Base-by-base conservation (phyloP, 805 yeast species). In the Cephaloascus albidus region DNA sequence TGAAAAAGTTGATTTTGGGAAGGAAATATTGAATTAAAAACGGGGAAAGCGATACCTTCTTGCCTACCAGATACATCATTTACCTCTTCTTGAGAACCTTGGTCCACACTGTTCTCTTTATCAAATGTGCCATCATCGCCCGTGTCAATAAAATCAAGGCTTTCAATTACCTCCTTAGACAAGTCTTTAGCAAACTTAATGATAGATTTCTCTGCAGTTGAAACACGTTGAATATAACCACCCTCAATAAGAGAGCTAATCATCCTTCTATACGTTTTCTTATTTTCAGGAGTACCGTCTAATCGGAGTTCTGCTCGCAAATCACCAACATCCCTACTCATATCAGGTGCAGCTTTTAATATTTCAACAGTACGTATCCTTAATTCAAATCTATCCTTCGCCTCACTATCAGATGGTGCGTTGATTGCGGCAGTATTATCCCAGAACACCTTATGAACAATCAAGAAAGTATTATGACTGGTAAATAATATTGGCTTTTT, bases 1-100 rank as follows among this genome's bases (percentile, higher is more conserved):
- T 75, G 76, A 50, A 63, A 76, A 0, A 85, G 56, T 53, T 86
- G 95, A 43, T 68, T 73, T 31, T 76, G 79, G 0, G 79, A 45
- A 0, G 95, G 89, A 46, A 70, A 81, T 39, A 78, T 65, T 10
- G 66, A 54, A 52, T 82, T 84, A 38, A 72, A 50, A 1, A 53
- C 33, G 0, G 74, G 71, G 3, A 35, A 33, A 4, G 41, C 41
- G 20, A 32, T 36, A 5, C 37, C 49, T 4, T 37, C 30, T 4
- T 39, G 46, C 20, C 18, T 28, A 18, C 20, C 33, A 19, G 38
- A 14, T n/a, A n/a, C n/a, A n/a, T n/a, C n/a, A 4, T 17, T 26
- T 18, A 16, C 14, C 15, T 23, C 28, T 8, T 23, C 28, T 6
- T 16, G 34, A 26, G 10, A 23, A 12, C 36, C 37, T 33, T 40